Evolutionary conservation across 306 rosid species (phyloP).

Genomic region (Trifolium repens): DNA sequence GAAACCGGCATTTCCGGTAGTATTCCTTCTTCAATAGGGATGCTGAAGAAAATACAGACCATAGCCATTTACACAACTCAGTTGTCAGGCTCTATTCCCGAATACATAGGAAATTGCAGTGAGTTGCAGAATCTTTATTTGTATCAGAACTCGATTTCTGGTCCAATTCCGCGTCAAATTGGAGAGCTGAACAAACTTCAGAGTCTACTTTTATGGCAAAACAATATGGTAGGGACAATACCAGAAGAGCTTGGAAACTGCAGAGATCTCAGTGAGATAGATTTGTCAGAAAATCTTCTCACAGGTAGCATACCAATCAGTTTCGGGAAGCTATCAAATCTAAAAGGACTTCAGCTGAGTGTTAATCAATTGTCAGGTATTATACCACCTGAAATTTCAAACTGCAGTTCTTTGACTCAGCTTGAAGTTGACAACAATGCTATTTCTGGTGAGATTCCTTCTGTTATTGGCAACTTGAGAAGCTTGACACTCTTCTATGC

Average conservation of each 20-base stretch:
- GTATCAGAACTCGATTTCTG: slow-evolving; percentile 75
- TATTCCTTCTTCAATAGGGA: slow-evolving; percentile 77
- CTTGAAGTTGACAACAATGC: slow-evolving; percentile 84
- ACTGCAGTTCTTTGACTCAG: slow-evolving; percentile 62
- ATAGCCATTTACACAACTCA: slow-evolving; percentile 72
- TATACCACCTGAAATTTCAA: slow-evolving; percentile 72
- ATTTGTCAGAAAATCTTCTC: slow-evolving; percentile 75
- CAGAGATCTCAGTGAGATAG: slow-evolving; percentile 60
- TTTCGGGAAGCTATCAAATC: slow-evolving; percentile 64
- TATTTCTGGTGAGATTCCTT: slow-evolving; percentile 73
- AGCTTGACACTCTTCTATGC: slow-evolving; percentile 71
- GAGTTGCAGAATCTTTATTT: slow-evolving; percentile 70
- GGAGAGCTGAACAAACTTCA: slow-evolving; percentile 69
- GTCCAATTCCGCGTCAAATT: slow-evolving; percentile 64
- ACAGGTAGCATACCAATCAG: slow-evolving; percentile 74
- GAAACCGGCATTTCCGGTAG: slow-evolving; percentile 79
- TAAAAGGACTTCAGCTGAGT: slow-evolving; percentile 82
- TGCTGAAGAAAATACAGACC: slow-evolving; percentile 61
- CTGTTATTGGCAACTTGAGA: slow-evolving; percentile 67
- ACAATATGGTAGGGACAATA: slow-evolving; percentile 66
- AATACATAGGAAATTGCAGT: slow-evolving; percentile 82
- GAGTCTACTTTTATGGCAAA: slow-evolving; percentile 73
- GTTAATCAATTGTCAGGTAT: slow-evolving; percentile 70
- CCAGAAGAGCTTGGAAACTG: slow-evolving; percentile 76
- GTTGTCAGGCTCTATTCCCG: slow-evolving; percentile 80